Conservation (phyloP, 371 early-diverging fungal genomes). For the Mortierella sp. region DNA sequence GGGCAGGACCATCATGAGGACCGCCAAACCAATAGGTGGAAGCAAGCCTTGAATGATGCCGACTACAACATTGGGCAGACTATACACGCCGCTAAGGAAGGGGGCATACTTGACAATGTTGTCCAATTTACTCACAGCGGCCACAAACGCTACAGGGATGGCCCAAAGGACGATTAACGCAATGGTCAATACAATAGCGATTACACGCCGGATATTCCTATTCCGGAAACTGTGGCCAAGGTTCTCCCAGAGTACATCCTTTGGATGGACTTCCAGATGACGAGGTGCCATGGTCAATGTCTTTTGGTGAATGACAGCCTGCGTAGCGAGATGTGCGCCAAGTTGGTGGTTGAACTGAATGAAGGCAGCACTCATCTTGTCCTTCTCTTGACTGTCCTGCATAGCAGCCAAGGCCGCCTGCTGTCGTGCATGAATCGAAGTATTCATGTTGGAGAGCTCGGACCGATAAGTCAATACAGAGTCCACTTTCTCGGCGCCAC, state of each 20-base stretch:
- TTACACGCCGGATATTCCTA: constrained; percentile 63
- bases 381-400: constrained; percentile 12
- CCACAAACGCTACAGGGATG: constrained; percentile 74
- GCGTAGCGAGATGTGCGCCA: constrained; percentile 85
- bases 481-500: constrained; percentile 37
- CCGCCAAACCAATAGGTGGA: constrained; percentile 77
- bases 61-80: constrained; percentile 55
- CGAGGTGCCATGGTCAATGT: constrained; percentile 77
- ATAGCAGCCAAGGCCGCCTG: constrained; percentile 31
- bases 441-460: constrained; percentile 30
- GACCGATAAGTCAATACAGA: constrained; percentile 26
- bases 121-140: constrained; percentile 72
- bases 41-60: constrained; percentile 85
- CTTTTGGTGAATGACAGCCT: constrained; percentile 69
- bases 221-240: constrained; percentile 33
- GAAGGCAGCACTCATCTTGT: constrained; percentile 70
- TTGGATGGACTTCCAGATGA: constrained; percentile 72
- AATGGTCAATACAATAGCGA: constrained; percentile 60
- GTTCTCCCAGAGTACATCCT: constrained; percentile 88
- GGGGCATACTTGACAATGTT: constrained; percentile 64
- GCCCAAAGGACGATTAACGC: constrained; percentile 79
- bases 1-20: constrained; percentile 80
- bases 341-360: constrained; percentile 83
- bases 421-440: constrained; percentile 29
- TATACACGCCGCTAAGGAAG: constrained; percentile 58